Evolutionary conservation across 1,284 basidiomycete species (phyloP).

Genomic region (Jaminaea rosea): DNA sequence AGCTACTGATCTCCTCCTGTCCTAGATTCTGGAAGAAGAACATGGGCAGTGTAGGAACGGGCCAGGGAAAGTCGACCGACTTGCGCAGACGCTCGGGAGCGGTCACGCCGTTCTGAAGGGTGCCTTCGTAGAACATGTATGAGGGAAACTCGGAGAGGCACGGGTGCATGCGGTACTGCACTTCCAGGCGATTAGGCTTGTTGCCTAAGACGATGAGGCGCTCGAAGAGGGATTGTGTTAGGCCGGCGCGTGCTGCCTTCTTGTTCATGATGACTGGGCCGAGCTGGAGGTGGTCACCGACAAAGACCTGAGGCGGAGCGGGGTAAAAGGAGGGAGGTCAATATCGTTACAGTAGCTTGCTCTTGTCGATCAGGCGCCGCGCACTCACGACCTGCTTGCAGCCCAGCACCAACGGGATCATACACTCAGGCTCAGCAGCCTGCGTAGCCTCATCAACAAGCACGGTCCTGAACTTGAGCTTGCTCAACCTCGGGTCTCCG

Average conservation of each 20-base stretch:
- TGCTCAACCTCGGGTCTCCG: constrained; percentile 86
- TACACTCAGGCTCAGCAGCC: constrained; percentile 95
- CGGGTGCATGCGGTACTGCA: constrained; percentile 99
- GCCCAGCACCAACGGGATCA: constrained; percentile 96
- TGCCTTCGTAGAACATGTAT: constrained; percentile 99
- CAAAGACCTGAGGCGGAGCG: no score
- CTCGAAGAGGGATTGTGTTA: constrained; percentile 96
- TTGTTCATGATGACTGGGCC: constrained; percentile 99
- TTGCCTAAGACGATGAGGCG: constrained; percentile 90
- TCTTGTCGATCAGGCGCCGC: no score
- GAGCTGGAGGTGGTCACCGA: constrained; percentile 93
- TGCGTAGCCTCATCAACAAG: constrained; percentile 98
- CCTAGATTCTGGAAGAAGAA: constrained; percentile 99
- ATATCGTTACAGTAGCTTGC: no score
- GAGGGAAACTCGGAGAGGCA: constrained; percentile 98
- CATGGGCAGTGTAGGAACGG: constrained; percentile 94
- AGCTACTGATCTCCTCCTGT: constrained; percentile 96
- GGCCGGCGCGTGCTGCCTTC: constrained; percentile 91
- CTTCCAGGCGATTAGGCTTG: constrained; percentile 92
- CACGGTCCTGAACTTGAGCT: constrained; percentile 96
- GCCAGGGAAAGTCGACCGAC: constrained; percentile 99
- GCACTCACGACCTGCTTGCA: constrained; percentile 95
- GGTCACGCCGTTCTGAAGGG: constrained; percentile 96
- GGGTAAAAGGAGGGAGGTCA: no score
- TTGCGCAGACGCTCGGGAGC: constrained; percentile 92